Percentiles rank a stretch among this genome's conserved stretches.
Conservation (phyloP, 2,329 filamentous ascomycete genomes). For the Thermothelomyces thermophilus region DNA sequence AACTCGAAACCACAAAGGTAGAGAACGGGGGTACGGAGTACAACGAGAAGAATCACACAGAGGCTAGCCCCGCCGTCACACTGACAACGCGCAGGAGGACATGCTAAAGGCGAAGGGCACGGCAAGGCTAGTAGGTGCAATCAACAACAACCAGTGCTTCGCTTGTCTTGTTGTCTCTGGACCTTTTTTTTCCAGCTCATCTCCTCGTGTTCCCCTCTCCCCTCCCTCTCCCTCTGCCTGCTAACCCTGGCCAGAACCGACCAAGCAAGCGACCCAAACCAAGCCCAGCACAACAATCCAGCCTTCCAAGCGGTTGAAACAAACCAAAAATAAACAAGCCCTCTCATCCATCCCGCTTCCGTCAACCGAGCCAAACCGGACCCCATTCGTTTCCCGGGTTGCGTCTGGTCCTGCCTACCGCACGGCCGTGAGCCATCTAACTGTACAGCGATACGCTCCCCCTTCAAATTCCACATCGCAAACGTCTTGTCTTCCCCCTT, state of each 20-base stretch:
- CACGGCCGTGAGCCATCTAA: conserved; percentile 5
- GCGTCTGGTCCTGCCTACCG: neutral
- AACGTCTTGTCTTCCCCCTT: too few relatives aligned
- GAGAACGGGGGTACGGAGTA: neutral
- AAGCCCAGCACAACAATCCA: neutral
- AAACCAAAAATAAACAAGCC: too few relatives aligned
- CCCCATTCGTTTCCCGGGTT: neutral
- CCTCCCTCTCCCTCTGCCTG: too few relatives aligned
- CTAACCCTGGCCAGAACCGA: neutral
- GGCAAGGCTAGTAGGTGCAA: too few relatives aligned
- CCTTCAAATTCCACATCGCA: neutral
- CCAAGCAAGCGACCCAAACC: neutral
- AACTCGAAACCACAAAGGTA: neutral
- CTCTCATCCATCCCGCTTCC: neutral
- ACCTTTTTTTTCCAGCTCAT: too few relatives aligned
- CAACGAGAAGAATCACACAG: neutral
- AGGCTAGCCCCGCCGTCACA: neutral
- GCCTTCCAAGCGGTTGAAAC: too few relatives aligned
- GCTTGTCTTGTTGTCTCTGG: neutral
- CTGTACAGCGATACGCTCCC: neutral
- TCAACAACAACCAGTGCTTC: neutral
- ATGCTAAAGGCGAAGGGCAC: too few relatives aligned
- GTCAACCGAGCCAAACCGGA: neutral
- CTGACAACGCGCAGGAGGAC: neutral
- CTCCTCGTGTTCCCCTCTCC: too few relatives aligned